These are phyloP conservation scores for Ophiostoma sp. DNA, from an alignment of 2,329 filamentous ascomycete genomes.

Conservation along the genomic window DNA sequence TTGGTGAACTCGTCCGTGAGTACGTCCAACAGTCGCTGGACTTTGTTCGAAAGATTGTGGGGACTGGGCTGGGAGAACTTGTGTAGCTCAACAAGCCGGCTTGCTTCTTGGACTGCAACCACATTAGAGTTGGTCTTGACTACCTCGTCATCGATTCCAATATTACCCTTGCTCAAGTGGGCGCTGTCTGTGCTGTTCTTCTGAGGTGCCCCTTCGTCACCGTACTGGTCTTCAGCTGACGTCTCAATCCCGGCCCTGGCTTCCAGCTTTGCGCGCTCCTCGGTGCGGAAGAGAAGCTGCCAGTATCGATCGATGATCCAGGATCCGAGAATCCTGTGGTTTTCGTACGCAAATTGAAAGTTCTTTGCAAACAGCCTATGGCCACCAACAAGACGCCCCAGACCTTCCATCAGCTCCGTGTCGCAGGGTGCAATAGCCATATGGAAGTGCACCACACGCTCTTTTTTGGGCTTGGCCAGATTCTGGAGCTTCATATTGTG, in stretches of 20 bases:
- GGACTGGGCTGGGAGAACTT: slow-evolving; percentile 37
- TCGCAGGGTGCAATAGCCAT: slow-evolving; percentile 47
- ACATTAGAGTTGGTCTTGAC: slow-evolving; percentile 33
- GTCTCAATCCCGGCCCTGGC: slow-evolving; percentile 42
- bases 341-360: slow-evolving; percentile 55
- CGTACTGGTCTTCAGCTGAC: slow-evolving; percentile 39
- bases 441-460: slow-evolving; percentile 52
- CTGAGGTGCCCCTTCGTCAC: background rate
- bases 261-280: slow-evolving; percentile 57
- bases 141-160: background rate
- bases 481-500: slow-evolving; percentile 52
- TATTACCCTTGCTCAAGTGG: background rate
- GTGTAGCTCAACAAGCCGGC: slow-evolving; percentile 50
- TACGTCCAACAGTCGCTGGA: slow-evolving; percentile 53
- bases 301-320: slow-evolving; percentile 86
- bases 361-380: slow-evolving; percentile 49
- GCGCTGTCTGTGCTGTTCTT: background rate
- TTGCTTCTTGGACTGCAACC: slow-evolving; percentile 54
- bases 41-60: slow-evolving; percentile 64
- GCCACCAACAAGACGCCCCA: slow-evolving; percentile 44
- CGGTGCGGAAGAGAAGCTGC: slow-evolving; percentile 61
- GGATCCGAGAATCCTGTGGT: slow-evolving; percentile 63
- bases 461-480: slow-evolving; percentile 55
- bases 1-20: slow-evolving; percentile 59
- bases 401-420: slow-evolving; percentile 58